A percentile compares a stretch with the other conserved stretches of the same genome.
phyloP scores from a whole-genome alignment of 2,329 filamentous ascomycete genomes.

The Helminthosporium solani region DNA sequence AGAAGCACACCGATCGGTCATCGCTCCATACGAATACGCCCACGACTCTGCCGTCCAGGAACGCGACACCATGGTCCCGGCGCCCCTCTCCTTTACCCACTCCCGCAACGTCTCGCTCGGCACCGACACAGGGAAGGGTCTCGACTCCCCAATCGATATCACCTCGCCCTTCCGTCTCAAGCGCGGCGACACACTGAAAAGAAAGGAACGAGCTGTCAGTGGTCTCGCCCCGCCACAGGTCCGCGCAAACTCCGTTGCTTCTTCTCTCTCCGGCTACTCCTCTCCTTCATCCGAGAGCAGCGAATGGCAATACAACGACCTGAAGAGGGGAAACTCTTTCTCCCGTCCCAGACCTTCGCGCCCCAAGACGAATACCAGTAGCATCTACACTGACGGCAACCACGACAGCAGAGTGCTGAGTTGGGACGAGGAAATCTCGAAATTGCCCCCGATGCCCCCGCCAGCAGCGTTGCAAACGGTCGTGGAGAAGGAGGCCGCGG shows the following conservation, averaged over 20 bases:
- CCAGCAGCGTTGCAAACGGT: constrained; percentile 1
- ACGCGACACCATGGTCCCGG: neutral
- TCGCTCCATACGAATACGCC: neutral
- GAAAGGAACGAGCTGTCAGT: neutral
- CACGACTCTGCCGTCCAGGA: neutral
- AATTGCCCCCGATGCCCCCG: constrained; percentile 1
- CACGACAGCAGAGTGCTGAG: constrained; percentile 3
- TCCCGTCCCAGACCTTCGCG: constrained; percentile 4
- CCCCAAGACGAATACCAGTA: constrained; percentile 7
- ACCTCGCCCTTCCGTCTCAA: constrained; percentile 32
- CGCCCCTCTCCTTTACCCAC: neutral
- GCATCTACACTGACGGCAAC: constrained; percentile 1
- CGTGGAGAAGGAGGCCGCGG: constrained; percentile 6
- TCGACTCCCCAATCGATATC: constrained; percentile 32
- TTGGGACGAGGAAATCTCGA: constrained; percentile 5
- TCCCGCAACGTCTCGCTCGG: neutral
- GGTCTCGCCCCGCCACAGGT: neutral
- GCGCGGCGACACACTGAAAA: constrained; percentile 25
- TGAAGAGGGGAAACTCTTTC: constrained; percentile 9
- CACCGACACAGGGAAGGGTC: constrained; percentile 8
- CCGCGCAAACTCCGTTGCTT: neutral
- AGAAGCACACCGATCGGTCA: neutral
- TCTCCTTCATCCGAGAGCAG: constrained; percentile 1
- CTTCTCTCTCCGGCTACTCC: neutral
- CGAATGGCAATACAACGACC: constrained; percentile 3